A percentile compares a stretch with the other conserved stretches of the same genome.
phyloP scores from a whole-genome alignment of 768 basidiomycete genomes.

The Auriscalpium microsporum region DNA sequence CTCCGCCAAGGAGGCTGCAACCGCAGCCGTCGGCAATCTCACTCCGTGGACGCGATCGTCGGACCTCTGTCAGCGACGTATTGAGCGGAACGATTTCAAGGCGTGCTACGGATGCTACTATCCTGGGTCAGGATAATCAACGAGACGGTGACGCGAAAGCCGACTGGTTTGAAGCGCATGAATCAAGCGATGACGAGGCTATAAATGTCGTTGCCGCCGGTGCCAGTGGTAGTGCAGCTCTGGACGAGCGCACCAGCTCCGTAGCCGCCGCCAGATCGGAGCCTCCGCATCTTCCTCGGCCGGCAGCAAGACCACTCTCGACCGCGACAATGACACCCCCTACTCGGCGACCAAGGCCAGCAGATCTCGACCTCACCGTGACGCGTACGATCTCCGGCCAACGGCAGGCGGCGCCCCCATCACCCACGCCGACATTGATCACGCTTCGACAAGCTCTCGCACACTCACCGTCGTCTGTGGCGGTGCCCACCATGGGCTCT shows the following conservation, averaged over 20 bases:
- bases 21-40: constrained; percentile 35
- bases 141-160: constrained; percentile 30
- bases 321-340: constrained; percentile 13
- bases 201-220: constrained; percentile 77
- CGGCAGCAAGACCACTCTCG: constrained; percentile 4
- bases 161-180: constrained; percentile 59
- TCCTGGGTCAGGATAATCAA: constrained; percentile 23
- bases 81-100: constrained; percentile 39
- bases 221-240: constrained; percentile 68
- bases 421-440: constrained; percentile 53
- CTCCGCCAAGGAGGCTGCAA: constrained; percentile 28
- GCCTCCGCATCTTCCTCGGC: neutral
- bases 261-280: constrained; percentile 26
- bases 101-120: constrained; percentile 22
- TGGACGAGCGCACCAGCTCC: constrained; percentile 78
- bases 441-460: constrained; percentile 59
- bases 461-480: constrained; percentile 31
- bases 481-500: constrained; percentile 3
- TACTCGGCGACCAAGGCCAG: constrained; percentile 44
- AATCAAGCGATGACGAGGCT: constrained; percentile 77
- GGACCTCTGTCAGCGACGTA: constrained; percentile 52
- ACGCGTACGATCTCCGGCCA: constrained; percentile 9
- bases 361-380: constrained; percentile 54
- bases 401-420: constrained; percentile 32
- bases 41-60: constrained; percentile 37